Evolutionary conservation across 2,329 filamentous ascomycete genomes (phyloP).

Genomic region (Diaporthe sp.): DNA sequence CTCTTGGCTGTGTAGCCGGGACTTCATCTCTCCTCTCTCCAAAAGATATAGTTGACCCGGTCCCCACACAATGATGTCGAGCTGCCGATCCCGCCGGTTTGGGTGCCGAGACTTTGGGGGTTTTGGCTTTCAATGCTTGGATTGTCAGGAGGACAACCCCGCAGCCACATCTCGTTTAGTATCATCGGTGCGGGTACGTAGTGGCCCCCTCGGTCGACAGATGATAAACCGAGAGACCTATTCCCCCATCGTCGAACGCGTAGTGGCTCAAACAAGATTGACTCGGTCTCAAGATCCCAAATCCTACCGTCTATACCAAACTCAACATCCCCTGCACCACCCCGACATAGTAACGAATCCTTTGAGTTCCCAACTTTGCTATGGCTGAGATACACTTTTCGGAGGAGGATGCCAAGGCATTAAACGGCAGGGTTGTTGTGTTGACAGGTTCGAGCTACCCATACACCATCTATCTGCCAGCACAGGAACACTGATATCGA

Average conservation of each 20-base stretch:
- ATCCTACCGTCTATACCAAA: not conserved
- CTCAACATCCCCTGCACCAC: not conserved
- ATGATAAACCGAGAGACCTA: conserved; percentile 17
- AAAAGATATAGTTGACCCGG: conserved; percentile 35
- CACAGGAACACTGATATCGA: not conserved
- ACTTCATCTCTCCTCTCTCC: not conserved
- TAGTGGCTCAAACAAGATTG: not conserved
- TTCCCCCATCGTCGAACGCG: not conserved
- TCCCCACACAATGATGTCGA: conserved; percentile 11
- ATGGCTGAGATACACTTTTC: conserved; percentile 43
- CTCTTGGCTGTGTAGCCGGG: not conserved
- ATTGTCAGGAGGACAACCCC: conserved; percentile 27
- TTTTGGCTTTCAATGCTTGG: conserved; percentile 25
- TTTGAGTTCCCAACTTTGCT: not conserved
- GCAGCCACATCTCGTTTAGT: conserved; percentile 18
- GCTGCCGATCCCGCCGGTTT: conserved; percentile 24
- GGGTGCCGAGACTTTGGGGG: conserved; percentile 25
- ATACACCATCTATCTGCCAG: not conserved
- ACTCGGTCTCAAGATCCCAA: not conserved
- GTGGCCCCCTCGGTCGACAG: not conserved
- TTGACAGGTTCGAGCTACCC: conserved; percentile 40
- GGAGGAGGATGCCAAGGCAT: conserved; percentile 31
- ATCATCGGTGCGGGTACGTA: not conserved
- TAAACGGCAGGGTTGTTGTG: conserved; percentile 44
- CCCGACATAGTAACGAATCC: not conserved